These are phyloP conservation scores for Colletotrichum viniferum DNA, from an alignment of 2,329 filamentous ascomycete genomes.

Conservation along the genomic window DNA sequence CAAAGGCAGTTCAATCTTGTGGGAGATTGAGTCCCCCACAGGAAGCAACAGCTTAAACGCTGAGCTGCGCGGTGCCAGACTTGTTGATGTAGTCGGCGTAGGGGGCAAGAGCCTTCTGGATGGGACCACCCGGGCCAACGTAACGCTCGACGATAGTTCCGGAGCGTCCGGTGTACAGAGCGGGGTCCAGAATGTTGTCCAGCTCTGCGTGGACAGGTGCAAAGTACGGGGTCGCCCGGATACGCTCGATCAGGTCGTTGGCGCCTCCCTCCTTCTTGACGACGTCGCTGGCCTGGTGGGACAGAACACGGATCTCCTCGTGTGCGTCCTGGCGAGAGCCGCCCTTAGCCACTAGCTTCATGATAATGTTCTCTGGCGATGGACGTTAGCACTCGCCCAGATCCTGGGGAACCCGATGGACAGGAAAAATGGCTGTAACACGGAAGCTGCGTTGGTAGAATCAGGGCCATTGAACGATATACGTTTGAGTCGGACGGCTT, in stretches of 20 bases:
- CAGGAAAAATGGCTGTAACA: background rate
- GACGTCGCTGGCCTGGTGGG: constrained; percentile 73
- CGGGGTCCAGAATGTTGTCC: constrained; percentile 69
- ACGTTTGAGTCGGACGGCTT: background rate
- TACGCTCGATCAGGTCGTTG: constrained; percentile 63
- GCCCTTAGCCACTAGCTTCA: constrained; percentile 76
- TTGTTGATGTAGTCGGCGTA: constrained; percentile 40
- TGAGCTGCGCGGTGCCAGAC: constrained; percentile 39
- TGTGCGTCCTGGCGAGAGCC: constrained; percentile 81
- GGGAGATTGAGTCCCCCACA: background rate
- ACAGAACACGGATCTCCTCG: constrained; percentile 84
- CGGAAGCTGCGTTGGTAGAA: background rate
- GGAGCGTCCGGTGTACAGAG: constrained; percentile 52
- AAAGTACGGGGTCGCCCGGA: constrained; percentile 77
- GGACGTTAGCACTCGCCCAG: background rate
- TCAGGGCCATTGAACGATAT: background rate
- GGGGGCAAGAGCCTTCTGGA: constrained; percentile 42
- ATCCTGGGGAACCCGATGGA: background rate
- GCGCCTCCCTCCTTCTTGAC: constrained; percentile 51
- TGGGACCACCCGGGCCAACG: constrained; percentile 41
- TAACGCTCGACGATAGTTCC: constrained; percentile 49
- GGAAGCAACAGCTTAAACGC: constrained; percentile 30
- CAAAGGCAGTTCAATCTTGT: background rate
- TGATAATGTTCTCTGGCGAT: constrained; percentile 64
- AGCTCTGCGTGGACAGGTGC: constrained; percentile 71